Conservation (phyloP, 1,284 basidiomycete genomes). For the Ceratobasidium sp. region DNA sequence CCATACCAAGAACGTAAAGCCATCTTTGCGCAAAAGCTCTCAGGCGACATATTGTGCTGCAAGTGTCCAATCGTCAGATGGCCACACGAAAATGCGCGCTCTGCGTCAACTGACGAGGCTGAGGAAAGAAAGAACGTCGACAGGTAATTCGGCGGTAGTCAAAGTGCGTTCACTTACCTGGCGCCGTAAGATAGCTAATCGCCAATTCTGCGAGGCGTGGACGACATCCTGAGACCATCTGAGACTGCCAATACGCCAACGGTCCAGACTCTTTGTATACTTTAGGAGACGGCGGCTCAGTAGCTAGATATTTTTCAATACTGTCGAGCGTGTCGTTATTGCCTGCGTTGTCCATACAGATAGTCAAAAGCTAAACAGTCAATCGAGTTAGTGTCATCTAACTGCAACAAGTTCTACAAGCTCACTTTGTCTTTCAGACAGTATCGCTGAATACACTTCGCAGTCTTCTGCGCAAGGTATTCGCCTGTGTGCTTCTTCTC, state of each 20-base stretch:
- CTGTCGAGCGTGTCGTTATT: slow-evolving; percentile 17
- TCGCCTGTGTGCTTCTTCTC: slow-evolving; percentile 1
- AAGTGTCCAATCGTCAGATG: neutral
- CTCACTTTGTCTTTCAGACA: neutral
- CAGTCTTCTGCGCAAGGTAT: slow-evolving; percentile 5
- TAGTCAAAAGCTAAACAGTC: neutral
- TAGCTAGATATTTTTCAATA: neutral
- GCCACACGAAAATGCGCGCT: neutral
- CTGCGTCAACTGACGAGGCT: neutral
- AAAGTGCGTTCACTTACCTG: neutral
- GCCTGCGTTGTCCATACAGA: slow-evolving; percentile 23
- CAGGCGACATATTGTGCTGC: slow-evolving; percentile 3
- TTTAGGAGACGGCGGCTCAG: neutral
- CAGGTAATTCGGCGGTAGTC: no score
- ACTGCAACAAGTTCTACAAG: neutral
- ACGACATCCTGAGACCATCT: neutral
- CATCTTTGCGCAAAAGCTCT: neutral
- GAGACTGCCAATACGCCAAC: neutral
- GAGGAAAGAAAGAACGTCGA: no score
- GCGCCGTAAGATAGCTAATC: neutral
- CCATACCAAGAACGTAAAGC: neutral
- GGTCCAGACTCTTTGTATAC: neutral
- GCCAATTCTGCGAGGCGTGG: neutral
- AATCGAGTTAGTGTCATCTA: neutral
- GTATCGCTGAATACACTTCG: neutral